Percentiles rank a stretch among this genome's conserved stretches.
Evolutionary conservation across 2,329 filamentous ascomycete species (phyloP).

Genomic region (Scortechinia acanthostroma): DNA sequence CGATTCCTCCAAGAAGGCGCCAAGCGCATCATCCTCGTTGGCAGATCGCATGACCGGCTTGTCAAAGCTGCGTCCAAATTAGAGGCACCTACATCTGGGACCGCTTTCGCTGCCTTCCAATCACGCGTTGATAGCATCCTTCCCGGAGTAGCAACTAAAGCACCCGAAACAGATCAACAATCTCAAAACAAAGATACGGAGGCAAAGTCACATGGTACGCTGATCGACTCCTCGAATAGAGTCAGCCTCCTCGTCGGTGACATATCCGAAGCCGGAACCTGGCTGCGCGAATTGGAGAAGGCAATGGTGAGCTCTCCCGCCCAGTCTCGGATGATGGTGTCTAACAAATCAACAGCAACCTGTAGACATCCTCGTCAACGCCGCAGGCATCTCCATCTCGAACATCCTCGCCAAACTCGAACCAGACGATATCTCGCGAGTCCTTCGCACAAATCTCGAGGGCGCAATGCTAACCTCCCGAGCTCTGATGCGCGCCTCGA

Average conservation of each 20-base stretch:
- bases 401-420: conserved; percentile 51
- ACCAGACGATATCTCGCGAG: conserved; percentile 37
- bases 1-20: conserved; percentile 59
- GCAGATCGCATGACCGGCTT: conserved; percentile 35
- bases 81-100: conserved; percentile 8
- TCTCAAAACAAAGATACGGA: background rate
- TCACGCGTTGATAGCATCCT: too few species aligned
- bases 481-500: background rate
- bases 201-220: conserved; percentile 3
- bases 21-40: conserved; percentile 46
- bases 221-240: conserved; percentile 7
- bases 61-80: conserved; percentile 25
- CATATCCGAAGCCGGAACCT: conserved; percentile 19
- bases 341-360: conserved; percentile 4
- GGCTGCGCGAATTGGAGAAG: conserved; percentile 23
- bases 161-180: background rate
- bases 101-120: too few species aligned
- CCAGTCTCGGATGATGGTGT: background rate
- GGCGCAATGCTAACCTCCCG: conserved; percentile 51
- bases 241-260: conserved; percentile 23
- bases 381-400: conserved; percentile 66
- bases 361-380: conserved; percentile 66
- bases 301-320: conserved; percentile 19
- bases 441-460: conserved; percentile 66
- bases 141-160: background rate